A percentile compares a stretch with the other conserved stretches of the same genome.
These are phyloP conservation scores for Apiotrichum montevideense DNA, from an alignment of 1,284 basidiomycete species.

Conservation along the genomic window DNA sequence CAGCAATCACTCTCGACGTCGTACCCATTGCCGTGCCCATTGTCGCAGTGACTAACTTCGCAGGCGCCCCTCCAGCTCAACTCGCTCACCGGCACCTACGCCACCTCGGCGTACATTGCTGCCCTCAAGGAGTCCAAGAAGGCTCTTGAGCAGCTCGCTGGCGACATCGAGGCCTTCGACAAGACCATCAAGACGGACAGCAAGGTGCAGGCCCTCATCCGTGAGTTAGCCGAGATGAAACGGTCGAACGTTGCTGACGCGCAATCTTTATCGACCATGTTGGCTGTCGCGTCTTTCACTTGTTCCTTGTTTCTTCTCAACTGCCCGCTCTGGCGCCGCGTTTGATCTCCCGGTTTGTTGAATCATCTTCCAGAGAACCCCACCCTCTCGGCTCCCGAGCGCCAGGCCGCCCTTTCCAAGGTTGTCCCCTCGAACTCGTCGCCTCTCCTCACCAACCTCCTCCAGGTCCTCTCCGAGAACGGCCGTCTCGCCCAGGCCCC, in stretches of 20 bases:
- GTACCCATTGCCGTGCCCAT: too few species aligned
- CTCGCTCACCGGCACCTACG: slow-evolving; percentile 68
- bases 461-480: slow-evolving; percentile 86
- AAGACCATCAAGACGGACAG: slow-evolving; percentile 60
- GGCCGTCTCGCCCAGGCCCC: slow-evolving; percentile 77
- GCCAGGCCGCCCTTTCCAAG: slow-evolving; percentile 60
- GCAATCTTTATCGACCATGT: background rate
- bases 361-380: slow-evolving; percentile 58
- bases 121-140: slow-evolving; percentile 75
- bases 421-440: slow-evolving; percentile 61
- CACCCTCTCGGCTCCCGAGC: slow-evolving; percentile 75
- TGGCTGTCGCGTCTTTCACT: background rate
- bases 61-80: slow-evolving; percentile 49
- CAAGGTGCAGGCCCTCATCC: slow-evolving; percentile 64
- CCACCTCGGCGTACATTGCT: slow-evolving; percentile 86
- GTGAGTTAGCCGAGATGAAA: slow-evolving; percentile 26
- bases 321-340: too few species aligned
- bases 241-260: background rate
- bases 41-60: background rate
- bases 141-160: slow-evolving; percentile 59
- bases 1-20: too few species aligned
- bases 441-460: slow-evolving; percentile 88
- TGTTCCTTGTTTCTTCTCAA: background rate
- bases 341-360: background rate
- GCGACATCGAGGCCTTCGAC: slow-evolving; percentile 71